phyloP scores from a whole-genome alignment of 2,329 filamentous ascomycete genomes.

The Trichoderma sp. region DNA sequence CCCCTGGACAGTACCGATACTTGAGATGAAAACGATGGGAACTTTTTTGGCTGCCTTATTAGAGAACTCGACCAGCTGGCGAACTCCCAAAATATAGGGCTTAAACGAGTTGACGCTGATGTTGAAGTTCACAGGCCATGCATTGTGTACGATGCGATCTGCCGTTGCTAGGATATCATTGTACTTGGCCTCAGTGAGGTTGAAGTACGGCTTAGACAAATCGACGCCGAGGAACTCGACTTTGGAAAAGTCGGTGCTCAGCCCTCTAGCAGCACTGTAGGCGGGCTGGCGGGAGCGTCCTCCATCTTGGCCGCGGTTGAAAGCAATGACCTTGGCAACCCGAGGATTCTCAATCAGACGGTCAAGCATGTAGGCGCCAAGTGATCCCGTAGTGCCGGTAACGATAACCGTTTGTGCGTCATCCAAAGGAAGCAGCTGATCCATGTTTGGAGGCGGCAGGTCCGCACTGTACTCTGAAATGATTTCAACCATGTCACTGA shows the following conservation, averaged over 20 bases:
- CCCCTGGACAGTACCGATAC: conserved; percentile 37
- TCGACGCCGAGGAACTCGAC: conserved; percentile 50
- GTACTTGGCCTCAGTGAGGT: conserved; percentile 15
- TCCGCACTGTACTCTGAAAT: conserved; percentile 32
- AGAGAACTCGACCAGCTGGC: conserved; percentile 47
- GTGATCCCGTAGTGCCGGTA: conserved; percentile 84
- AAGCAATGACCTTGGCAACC: conserved; percentile 27
- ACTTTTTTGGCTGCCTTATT: conserved; percentile 30
- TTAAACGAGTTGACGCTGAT: conserved; percentile 48
- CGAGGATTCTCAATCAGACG: conserved; percentile 28
- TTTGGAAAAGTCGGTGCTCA: conserved; percentile 37
- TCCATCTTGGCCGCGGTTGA: conserved; percentile 36
- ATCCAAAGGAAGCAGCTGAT: conserved; percentile 27
- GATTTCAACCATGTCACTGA: conserved; percentile 20
- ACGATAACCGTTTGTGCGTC: conserved; percentile 63
- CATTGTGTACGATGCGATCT: conserved; percentile 49
- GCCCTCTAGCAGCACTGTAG: conserved; percentile 37
- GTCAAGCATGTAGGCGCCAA: conserved; percentile 69
- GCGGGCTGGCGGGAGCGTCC: conserved; percentile 38
- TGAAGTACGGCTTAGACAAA: conserved; percentile 31
- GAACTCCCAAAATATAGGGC: conserved; percentile 48
- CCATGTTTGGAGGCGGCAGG: conserved; percentile 23
- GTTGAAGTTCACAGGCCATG: conserved; percentile 51
- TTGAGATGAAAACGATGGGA: conserved; percentile 44
- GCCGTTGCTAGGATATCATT: conserved; percentile 13